Conservation (phyloP, 1,139 yeast genomes). For the Lodderomyces metapsilosis region DNA sequence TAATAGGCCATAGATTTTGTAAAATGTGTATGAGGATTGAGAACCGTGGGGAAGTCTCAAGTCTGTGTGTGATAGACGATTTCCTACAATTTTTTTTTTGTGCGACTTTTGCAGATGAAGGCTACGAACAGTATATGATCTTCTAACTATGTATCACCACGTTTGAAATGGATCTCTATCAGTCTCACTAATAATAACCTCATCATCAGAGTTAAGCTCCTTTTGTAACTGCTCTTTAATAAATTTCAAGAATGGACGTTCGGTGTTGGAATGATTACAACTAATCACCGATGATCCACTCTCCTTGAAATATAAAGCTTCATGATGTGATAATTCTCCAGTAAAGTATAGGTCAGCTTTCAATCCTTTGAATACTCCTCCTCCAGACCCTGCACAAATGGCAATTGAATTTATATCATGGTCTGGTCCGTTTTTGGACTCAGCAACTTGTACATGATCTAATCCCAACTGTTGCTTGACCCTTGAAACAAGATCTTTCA, state of each 20-base stretch:
- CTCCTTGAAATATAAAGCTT: conserved; percentile 70
- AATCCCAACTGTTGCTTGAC: conserved; percentile 58
- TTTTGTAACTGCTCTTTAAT: conserved; percentile 49
- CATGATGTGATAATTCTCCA: conserved; percentile 95
- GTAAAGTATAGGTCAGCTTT: conserved; percentile 79
- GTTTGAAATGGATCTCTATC: conserved; percentile 59
- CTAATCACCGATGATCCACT: conserved; percentile 70
- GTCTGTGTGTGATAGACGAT: no score
- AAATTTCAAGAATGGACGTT: conserved; percentile 69
- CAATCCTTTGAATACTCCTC: conserved; percentile 60
- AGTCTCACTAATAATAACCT: conserved; percentile 45
- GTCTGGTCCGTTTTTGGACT: conserved; percentile 30
- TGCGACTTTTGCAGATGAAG: no score
- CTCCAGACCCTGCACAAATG: conserved; percentile 95
- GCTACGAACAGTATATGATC: no score
- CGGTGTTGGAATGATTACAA: conserved; percentile 91
- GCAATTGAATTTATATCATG: conserved; percentile 53
- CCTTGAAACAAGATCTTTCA: conserved; percentile 47
- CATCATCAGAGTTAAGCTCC: conserved; percentile 38
- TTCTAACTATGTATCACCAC: no score
- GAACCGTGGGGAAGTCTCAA: no score
- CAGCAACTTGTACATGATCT: conserved; percentile 63
- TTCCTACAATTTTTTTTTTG: no score
- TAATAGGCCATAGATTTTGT: background rate
- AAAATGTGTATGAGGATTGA: no score